phyloP scores from a whole-genome alignment of 495 filamentous ascomycete genomes.

The Lepraria neglecta region DNA sequence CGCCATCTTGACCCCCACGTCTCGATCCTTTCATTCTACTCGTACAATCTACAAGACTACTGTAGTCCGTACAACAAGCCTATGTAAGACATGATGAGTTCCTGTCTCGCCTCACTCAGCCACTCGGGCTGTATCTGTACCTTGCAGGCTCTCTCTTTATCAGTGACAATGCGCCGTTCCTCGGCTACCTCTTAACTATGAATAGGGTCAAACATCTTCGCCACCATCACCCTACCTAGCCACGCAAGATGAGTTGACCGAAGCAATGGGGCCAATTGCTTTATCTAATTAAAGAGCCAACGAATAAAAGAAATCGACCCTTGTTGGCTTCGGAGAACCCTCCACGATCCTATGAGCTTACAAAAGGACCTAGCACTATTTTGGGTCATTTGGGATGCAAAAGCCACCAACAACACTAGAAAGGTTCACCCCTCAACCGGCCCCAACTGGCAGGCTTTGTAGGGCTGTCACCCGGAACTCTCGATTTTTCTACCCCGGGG shows the following conservation, averaged over 20 bases:
- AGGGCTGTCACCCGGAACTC: no score
- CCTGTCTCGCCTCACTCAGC: background rate
- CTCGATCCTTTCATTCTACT: background rate
- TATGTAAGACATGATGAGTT: background rate
- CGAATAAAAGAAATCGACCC: background rate
- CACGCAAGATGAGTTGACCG: background rate
- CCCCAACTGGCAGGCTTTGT: no score
- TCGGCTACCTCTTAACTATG: conserved; percentile 12
- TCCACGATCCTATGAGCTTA: background rate
- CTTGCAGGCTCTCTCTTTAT: conserved; percentile 10
- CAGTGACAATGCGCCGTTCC: background rate
- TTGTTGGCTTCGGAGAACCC: background rate
- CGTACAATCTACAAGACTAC: background rate
- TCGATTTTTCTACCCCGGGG: no score
- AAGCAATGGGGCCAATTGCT: background rate
- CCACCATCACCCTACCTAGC: background rate
- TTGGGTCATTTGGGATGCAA: background rate
- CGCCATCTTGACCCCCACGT: conserved; percentile 2
- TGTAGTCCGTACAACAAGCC: background rate
- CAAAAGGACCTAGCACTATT: background rate
- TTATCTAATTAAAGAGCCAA: background rate
- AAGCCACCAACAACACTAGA: background rate
- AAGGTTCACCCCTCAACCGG: no score
- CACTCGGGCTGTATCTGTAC: conserved; percentile 14
- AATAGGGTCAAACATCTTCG: background rate